Evolutionary conservation across 2,329 filamentous ascomycete species (phyloP).

Genomic region (Mycosphaerella sp.): DNA sequence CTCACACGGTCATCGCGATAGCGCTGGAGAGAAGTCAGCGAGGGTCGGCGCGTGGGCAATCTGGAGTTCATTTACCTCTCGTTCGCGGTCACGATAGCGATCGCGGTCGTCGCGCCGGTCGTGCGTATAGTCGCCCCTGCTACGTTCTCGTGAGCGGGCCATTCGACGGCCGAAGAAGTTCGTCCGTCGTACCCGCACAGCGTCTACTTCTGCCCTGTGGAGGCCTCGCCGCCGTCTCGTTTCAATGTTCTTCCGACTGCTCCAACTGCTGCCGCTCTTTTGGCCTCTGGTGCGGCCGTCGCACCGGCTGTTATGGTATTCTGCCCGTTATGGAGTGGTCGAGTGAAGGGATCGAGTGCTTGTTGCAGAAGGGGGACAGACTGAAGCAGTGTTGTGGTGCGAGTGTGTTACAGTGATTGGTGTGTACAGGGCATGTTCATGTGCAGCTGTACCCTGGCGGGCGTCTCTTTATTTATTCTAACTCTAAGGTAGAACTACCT

Average conservation of each 20-base stretch:
- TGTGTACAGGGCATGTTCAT: too few relatives aligned
- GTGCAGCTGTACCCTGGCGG: too few relatives aligned
- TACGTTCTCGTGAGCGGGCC: constrained; percentile 26
- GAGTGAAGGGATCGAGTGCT: too few relatives aligned
- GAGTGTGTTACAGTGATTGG: too few relatives aligned
- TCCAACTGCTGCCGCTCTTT: neutral
- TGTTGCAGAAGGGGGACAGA: neutral
- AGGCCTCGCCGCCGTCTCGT: neutral
- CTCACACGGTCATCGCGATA: constrained; percentile 4
- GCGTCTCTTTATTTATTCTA: too few relatives aligned
- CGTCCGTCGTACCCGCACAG: constrained; percentile 11
- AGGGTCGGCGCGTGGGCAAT: neutral
- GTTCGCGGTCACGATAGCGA: constrained; percentile 23
- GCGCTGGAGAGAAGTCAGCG: constrained; percentile 12
- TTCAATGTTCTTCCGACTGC: neutral
- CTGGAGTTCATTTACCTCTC: constrained; percentile 2
- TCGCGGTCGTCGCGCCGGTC: constrained; percentile 19
- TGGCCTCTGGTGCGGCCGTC: neutral
- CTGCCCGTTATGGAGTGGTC: neutral
- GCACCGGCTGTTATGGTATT: neutral
- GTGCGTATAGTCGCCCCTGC: constrained; percentile 21
- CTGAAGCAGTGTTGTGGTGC: neutral
- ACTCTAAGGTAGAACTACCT: too few relatives aligned
- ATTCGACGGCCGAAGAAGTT: constrained; percentile 16
- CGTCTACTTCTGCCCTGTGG: neutral